Percentiles rank a stretch among this genome's conserved stretches.
These are phyloP conservation scores for Phytomonas serpens DNA, from an alignment of 208 protist species.

Conservation along the genomic window DNA sequence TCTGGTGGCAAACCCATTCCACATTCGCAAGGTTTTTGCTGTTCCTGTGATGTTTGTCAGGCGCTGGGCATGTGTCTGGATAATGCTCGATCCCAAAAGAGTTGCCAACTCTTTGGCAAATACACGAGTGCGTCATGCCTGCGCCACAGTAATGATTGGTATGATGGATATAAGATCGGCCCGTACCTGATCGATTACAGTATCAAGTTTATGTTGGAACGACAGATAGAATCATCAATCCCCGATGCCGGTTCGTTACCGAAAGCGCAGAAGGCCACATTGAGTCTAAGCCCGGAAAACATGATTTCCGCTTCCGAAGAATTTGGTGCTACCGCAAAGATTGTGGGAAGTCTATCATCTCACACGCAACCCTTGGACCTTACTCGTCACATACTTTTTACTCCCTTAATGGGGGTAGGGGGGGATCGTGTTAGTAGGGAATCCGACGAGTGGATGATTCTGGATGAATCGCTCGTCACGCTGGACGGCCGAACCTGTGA, in stretches of 20 bases:
- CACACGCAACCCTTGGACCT: slow-evolving; percentile 45
- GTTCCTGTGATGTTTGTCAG: slow-evolving; percentile 60
- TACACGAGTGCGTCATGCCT: slow-evolving; percentile 72
- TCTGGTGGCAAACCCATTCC: slow-evolving; percentile 30
- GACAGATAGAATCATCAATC: background rate
- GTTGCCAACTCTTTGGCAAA: slow-evolving; percentile 50
- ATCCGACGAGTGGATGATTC: slow-evolving; percentile 67
- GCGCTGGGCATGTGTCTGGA: slow-evolving; percentile 47
- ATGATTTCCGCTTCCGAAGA: slow-evolving; percentile 20
- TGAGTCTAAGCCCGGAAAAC: slow-evolving; percentile 45
- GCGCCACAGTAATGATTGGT: slow-evolving; percentile 68
- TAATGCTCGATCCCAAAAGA: slow-evolving; percentile 33
- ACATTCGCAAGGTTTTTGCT: slow-evolving; percentile 86
- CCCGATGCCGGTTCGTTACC: background rate
- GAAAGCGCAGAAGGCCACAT: slow-evolving; percentile 13
- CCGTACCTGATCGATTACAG: slow-evolving; percentile 44
- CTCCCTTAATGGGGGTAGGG: slow-evolving; percentile 27
- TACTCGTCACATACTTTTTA: slow-evolving; percentile 64
- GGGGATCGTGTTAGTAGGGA: slow-evolving; percentile 39
- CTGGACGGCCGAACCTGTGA: slow-evolving; percentile 75
- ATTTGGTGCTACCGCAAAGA: slow-evolving; percentile 36
- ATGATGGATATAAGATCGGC: slow-evolving; percentile 76
- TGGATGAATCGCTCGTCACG: slow-evolving; percentile 52
- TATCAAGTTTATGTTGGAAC: slow-evolving; percentile 39
- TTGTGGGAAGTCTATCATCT: slow-evolving; percentile 71